Conservation (phyloP, 768 basidiomycete genomes). For the Agaricus subrufescens region DNA sequence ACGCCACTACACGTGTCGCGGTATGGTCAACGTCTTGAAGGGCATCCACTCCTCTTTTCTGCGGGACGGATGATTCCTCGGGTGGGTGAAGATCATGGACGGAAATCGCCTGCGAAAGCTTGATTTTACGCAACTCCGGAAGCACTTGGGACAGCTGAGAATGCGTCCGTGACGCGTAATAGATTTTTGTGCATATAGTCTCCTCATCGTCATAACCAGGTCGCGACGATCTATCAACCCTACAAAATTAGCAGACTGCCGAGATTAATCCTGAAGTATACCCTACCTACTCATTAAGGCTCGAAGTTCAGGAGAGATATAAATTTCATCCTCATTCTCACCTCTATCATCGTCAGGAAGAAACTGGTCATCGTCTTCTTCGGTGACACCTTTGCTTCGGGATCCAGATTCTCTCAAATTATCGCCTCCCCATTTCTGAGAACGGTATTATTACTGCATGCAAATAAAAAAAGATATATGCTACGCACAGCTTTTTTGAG, state of each 20-base stretch:
- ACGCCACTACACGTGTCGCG: conserved; percentile 62
- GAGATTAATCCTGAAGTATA: conserved; percentile 14
- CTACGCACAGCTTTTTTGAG: conserved; percentile 54
- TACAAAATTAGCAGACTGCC: conserved; percentile 10
- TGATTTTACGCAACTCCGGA: conserved; percentile 77
- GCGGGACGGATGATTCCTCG: conserved; percentile 12
- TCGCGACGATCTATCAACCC: conserved; percentile 29
- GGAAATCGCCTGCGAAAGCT: conserved; percentile 30
- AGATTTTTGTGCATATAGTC: conserved; percentile 75
- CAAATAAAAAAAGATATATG: background rate
- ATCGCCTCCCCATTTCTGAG: conserved; percentile 13
- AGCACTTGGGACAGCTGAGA: conserved; percentile 91
- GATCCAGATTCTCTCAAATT: background rate
- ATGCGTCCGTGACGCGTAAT: conserved; percentile 93
- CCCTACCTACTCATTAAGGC: conserved; percentile 74
- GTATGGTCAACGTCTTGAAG: conserved; percentile 22
- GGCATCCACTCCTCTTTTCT: conserved; percentile 18
- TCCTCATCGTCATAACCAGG: conserved; percentile 32
- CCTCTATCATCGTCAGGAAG: conserved; percentile 55
- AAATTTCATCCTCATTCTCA: conserved; percentile 35
- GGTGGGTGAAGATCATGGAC: conserved; percentile 21
- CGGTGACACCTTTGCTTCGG: conserved; percentile 16
- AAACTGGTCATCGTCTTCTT: conserved; percentile 61
- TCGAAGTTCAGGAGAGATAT: conserved; percentile 73
- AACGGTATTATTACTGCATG: background rate